These are phyloP conservation scores for Apophysomyces ossiformis DNA, from an alignment of 371 early-diverging fungal genomes.

Conservation along the genomic window DNA sequence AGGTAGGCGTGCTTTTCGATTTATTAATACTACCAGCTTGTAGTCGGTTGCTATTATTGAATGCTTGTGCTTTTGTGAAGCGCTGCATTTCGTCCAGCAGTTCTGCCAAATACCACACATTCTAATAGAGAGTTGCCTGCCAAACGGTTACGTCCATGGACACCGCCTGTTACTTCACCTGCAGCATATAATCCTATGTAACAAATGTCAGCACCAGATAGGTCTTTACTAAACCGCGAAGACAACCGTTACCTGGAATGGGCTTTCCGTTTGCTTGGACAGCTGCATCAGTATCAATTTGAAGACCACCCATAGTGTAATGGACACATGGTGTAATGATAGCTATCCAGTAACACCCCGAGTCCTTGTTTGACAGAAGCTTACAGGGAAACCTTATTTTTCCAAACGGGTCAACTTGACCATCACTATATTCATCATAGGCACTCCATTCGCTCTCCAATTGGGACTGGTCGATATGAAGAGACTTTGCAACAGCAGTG, in stretches of 20 bases:
- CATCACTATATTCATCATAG: conserved; percentile 57
- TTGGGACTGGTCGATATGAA: conserved; percentile 47
- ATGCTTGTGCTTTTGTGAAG: neutral
- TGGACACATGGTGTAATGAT: conserved; percentile 81
- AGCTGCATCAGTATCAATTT: conserved; percentile 60
- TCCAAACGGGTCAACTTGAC: conserved; percentile 60
- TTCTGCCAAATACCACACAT: conserved; percentile 86
- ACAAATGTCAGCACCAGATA: conserved; percentile 21
- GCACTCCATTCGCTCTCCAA: conserved; percentile 59
- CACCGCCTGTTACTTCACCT: conserved; percentile 80
- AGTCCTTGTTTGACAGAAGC: conserved; percentile 39
- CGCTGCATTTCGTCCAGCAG: conserved; percentile 69
- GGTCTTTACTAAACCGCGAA: conserved; percentile 1
- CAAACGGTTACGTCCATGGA: conserved; percentile 85
- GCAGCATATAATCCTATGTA: conserved; percentile 75
- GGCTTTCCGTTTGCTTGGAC: conserved; percentile 14
- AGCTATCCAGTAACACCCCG: conserved; percentile 66
- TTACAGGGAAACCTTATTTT: conserved; percentile 72
- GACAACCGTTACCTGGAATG: conserved; percentile 16
- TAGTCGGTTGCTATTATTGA: too few species aligned
- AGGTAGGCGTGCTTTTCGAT: too few species aligned
- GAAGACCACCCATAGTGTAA: conserved; percentile 87
- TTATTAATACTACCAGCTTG: too few species aligned
- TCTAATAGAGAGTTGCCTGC: conserved; percentile 85
- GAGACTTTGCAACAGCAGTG: conserved; percentile 57